Evolutionary conservation across 2,329 filamentous ascomycete genomes (phyloP), one percentile per base, ranked within the genome.

Genomic region (Paecilomyces sp.): DNA sequence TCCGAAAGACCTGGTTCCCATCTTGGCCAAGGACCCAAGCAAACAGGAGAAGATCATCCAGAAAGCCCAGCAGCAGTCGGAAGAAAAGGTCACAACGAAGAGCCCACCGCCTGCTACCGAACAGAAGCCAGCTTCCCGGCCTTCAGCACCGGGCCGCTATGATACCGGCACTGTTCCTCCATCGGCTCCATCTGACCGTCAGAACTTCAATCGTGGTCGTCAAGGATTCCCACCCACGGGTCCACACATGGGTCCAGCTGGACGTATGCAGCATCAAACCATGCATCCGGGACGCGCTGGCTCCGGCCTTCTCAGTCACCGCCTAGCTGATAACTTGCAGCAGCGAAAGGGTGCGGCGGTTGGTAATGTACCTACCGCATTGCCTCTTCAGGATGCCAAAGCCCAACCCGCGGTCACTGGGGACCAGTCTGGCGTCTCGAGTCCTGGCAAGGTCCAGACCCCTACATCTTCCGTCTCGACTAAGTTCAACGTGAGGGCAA

Each of bases 1-100:
- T 11, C 94, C 94, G 1, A 87, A 85, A 57, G 94, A 99, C 74
- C 78, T 99, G 36, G 92, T 99, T 30, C 88, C 91, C 1, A 99
- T 99, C 65, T 88, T 99, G 62, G 93, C 94, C 60, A 99, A 97
- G 73, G 94, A 99, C 71, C 92, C 92, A n/a, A 83, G 81, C 54
- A 99, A 97, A 78, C 94, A 97, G 76, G 87, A 92, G 69, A 87
- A 92, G 70, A 97, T 99, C 63, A 88, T 96, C 69, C 89, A 92
- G 67, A 95, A 92, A 74, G 91, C 91, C 1, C 86, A 90, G 62
- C 85, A 86, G 69, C 88, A 93, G 65, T 87, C 86, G 2, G 87
- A 91, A 59, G 77, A 81, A 53, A 79, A 83, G 63, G 70, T 78
- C 51, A 69, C 74, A 67, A 67, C 78, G 68, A 72, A 85, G 77